Conservation (phyloP, 163 green algal species). For the Chlamydomonas reinhardtii region DNA sequence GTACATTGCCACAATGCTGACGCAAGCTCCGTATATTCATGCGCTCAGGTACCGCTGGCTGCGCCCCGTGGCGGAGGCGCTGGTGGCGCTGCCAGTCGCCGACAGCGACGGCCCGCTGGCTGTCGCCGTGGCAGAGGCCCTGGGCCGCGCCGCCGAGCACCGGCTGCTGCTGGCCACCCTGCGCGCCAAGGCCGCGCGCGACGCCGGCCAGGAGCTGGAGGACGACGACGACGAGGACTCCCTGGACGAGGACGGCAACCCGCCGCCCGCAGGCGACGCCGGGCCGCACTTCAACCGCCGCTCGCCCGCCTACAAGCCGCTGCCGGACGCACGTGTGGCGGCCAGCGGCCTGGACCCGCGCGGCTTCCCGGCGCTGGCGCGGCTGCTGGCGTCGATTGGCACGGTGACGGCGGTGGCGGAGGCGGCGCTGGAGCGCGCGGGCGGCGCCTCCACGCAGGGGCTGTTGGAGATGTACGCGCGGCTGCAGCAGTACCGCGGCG, state of each 20-base stretch:
- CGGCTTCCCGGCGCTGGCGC: conserved; percentile 7
- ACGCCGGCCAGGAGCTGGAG: conserved; percentile 14
- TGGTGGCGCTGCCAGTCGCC: conserved; percentile 7
- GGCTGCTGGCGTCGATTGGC: conserved; percentile 35
- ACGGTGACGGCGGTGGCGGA: conserved; percentile 43
- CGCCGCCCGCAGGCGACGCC: conserved; percentile 10
- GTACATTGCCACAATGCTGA: too few species aligned
- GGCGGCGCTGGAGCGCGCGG: conserved; percentile 41
- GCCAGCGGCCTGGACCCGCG: conserved; percentile 26
- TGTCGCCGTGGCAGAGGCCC: conserved; percentile 62
- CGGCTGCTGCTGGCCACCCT: conserved; percentile 57
- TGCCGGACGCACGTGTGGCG: conserved; percentile 57
- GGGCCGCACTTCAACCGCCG: conserved; percentile 43
- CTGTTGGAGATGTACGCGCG: conserved; percentile 64
- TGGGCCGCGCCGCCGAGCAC: conserved; percentile 66
- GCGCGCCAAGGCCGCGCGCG: conserved; percentile 20
- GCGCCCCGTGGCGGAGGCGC: conserved; percentile 30
- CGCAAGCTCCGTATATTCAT: too few species aligned
- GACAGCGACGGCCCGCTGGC: conserved; percentile 51
- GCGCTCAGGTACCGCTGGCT: conserved; percentile 31
- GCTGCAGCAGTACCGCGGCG: conserved; percentile 67
- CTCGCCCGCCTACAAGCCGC: conserved; percentile 54
- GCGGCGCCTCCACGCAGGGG: conserved; percentile 26
- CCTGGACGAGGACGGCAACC: background rate
- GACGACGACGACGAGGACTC: conserved; percentile 25